Evolutionary conservation across 768 basidiomycete genomes (phyloP).

Genomic region (Leucosporidium yakuticum): DNA sequence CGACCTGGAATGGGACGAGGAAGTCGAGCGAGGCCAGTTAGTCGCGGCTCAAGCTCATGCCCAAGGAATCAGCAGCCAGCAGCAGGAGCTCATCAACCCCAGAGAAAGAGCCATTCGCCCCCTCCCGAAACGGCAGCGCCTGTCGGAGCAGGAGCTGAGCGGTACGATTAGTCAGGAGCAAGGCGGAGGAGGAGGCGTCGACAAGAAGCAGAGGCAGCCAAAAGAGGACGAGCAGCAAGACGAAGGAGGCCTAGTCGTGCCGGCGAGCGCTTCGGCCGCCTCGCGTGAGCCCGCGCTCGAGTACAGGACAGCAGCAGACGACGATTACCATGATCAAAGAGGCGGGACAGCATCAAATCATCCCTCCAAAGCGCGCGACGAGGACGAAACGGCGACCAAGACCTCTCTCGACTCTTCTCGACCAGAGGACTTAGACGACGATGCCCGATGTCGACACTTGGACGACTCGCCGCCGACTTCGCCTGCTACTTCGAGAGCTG

Average conservation of each 20-base stretch:
- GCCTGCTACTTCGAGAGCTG: background rate
- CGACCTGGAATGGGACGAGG: too few species aligned
- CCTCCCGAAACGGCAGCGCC: slow-evolving; percentile 23
- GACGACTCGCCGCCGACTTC: slow-evolving; percentile 18
- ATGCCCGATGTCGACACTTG: background rate
- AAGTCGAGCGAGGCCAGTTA: too few species aligned
- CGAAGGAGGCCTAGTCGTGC: slow-evolving; percentile 4
- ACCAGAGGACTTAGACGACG: background rate
- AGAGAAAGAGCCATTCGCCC: slow-evolving; percentile 14
- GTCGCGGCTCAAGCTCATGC: too few species aligned
- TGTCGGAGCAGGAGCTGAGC: background rate
- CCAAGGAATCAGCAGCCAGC: too few species aligned
- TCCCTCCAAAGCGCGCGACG: slow-evolving; percentile 4
- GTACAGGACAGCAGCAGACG: background rate
- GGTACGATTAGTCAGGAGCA: background rate
- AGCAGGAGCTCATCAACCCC: too few species aligned
- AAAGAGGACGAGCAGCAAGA: slow-evolving; percentile 2
- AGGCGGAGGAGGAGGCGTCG: background rate
- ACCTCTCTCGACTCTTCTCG: slow-evolving; percentile 9
- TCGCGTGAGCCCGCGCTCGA: slow-evolving; percentile 9
- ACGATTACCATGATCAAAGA: slow-evolving; percentile 5
- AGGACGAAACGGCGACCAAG: slow-evolving; percentile 8
- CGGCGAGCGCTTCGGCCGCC: slow-evolving; percentile 7
- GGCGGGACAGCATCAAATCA: background rate
- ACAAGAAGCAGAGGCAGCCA: background rate